phyloP scores from a whole-genome alignment of 306 rosid species.

The Pterocarpus macrocarpus region DNA sequence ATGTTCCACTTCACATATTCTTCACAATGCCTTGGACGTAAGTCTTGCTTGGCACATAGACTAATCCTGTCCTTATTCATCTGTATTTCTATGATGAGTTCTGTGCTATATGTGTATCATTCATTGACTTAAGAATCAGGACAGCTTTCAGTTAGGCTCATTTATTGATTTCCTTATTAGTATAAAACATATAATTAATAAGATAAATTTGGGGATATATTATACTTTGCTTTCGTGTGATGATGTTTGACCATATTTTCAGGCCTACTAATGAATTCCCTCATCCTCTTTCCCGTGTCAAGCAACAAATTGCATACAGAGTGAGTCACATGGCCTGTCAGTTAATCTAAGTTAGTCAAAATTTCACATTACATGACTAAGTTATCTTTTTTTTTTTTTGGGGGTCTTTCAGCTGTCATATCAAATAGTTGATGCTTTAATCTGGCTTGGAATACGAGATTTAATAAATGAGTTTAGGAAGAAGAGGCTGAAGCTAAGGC shows the following conservation, averaged over 20 bases:
- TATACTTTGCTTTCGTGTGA: slow-evolving; percentile 9
- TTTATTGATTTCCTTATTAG: slow-evolving; percentile 18
- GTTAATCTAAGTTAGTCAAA: slow-evolving; percentile 33
- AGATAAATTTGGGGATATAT: slow-evolving; percentile 15
- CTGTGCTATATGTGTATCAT: slow-evolving; percentile 24
- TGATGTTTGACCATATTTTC: slow-evolving; percentile 45
- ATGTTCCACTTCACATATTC: slow-evolving; percentile 82
- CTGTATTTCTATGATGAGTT: slow-evolving; percentile 2
- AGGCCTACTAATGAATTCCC: slow-evolving; percentile 96
- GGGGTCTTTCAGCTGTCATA: slow-evolving; percentile 83
- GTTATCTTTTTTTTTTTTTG: slow-evolving; percentile 36
- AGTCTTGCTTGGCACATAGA: slow-evolving; percentile 61
- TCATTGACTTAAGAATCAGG: slow-evolving; percentile 35
- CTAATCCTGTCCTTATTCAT: slow-evolving; percentile 39
- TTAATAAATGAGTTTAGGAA: slow-evolving; percentile 86
- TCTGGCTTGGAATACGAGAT: slow-evolving; percentile 97
- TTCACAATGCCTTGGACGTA: slow-evolving; percentile 99
- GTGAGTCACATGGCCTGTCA: slow-evolving; percentile 57
- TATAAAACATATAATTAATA: not conserved
- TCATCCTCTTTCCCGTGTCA: slow-evolving; percentile 93
- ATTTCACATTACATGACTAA: slow-evolving; percentile 31
- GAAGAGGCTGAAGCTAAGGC: slow-evolving; percentile 80
- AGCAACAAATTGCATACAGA: slow-evolving; percentile 72
- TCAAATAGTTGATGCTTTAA: slow-evolving; percentile 84
- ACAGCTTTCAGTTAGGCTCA: slow-evolving; percentile 16